Conservation (phyloP, 805 yeast genomes). For the Maudiozyma serrabonitensis region DNA sequence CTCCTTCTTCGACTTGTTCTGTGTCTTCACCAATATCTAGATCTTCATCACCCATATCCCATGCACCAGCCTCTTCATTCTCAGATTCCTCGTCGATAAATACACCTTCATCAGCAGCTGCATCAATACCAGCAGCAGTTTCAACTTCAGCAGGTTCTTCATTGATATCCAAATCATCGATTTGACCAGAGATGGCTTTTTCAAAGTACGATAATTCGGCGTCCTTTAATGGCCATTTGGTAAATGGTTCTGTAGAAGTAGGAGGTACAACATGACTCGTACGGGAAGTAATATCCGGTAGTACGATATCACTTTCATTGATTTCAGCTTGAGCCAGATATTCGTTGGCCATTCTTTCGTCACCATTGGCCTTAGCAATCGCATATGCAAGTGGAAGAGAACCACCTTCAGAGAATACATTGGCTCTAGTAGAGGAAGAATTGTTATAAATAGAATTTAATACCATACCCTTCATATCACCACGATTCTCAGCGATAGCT, state of each 20-base stretch:
- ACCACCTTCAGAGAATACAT: slow-evolving; percentile 67
- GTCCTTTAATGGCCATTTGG: slow-evolving; percentile 75
- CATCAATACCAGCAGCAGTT: slow-evolving; percentile 46
- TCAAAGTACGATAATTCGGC: slow-evolving; percentile 75
- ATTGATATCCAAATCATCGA: slow-evolving; percentile 53
- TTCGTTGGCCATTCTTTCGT: slow-evolving; percentile 62
- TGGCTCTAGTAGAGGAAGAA: slow-evolving; percentile 65
- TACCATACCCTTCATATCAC: slow-evolving; percentile 67
- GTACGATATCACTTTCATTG: slow-evolving; percentile 49
- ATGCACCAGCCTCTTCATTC: slow-evolving; percentile 59
- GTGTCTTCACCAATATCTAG: slow-evolving; percentile 60
- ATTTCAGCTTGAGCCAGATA: slow-evolving; percentile 65
- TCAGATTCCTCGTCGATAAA: slow-evolving; percentile 37
- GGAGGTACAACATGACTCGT: slow-evolving; percentile 36
- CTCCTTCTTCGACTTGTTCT: slow-evolving; percentile 30
- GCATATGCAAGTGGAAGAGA: slow-evolving; percentile 86
- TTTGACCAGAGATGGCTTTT: slow-evolving; percentile 67
- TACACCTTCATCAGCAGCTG: slow-evolving; percentile 27
- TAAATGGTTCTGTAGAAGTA: slow-evolving; percentile 31
- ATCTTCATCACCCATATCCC: slow-evolving; percentile 77
- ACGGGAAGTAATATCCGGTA: slow-evolving; percentile 41
- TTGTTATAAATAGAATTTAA: slow-evolving; percentile 75
- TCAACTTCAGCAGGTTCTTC: slow-evolving; percentile 36
- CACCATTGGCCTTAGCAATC: slow-evolving; percentile 78
- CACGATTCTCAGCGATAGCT: slow-evolving; percentile 79